phyloP scores from a whole-genome alignment of 2,329 filamentous ascomycete genomes.

The Chrysoporthe puriensis region DNA sequence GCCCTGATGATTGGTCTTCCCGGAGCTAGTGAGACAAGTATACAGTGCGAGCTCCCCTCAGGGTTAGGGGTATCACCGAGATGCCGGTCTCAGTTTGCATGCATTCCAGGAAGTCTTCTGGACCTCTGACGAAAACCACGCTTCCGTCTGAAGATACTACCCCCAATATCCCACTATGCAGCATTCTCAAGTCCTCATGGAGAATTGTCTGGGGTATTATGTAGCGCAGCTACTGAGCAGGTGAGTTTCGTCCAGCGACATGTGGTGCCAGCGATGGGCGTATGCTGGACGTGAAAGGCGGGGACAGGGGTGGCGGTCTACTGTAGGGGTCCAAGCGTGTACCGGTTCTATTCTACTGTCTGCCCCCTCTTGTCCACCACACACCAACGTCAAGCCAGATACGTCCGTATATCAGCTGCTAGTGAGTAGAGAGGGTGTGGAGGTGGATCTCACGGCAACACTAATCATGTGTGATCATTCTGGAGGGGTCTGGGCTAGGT shows the following conservation, averaged over 20 bases:
- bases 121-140: background rate
- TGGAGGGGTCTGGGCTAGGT: background rate
- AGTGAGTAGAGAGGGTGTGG: background rate
- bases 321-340: background rate
- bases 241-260: background rate
- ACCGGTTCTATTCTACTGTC: background rate
- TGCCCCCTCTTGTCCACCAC: background rate
- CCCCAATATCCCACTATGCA: background rate
- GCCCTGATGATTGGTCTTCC: background rate
- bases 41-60: background rate
- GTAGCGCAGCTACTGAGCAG: background rate
- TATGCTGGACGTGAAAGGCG: background rate
- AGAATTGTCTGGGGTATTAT: background rate
- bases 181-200: background rate
- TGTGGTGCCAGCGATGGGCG: no score
- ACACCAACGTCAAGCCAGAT: background rate
- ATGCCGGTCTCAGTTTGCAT: background rate
- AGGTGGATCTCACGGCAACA: background rate
- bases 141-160: background rate
- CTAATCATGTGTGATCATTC: background rate
- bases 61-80: background rate
- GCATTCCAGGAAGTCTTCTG: background rate
- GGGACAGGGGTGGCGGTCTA: background rate
- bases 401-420: background rate
- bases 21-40: background rate